Percentiles rank a stretch among this genome's conserved stretches.
Conservation (phyloP, 176 grass and related monocot species). For the bread wheat (Triticum aestivum) region DNA sequence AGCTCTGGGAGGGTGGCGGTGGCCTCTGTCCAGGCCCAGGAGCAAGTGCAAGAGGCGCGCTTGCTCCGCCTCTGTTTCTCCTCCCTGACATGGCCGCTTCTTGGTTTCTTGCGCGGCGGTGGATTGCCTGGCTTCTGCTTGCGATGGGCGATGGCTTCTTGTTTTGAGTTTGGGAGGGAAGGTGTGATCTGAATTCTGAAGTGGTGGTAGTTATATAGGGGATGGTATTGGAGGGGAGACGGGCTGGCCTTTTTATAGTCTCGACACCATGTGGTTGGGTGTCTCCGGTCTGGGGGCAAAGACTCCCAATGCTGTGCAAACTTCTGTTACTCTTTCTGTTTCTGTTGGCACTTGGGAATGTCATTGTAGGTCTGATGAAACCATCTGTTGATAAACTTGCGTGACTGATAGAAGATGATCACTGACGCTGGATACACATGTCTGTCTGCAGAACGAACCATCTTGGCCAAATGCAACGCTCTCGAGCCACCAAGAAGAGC, state of each 20-base stretch:
- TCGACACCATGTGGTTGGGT: background rate
- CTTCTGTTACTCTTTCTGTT: background rate
- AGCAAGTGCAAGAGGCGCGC: background rate
- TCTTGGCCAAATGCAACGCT: background rate
- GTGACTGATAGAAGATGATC: background rate
- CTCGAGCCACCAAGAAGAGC: background rate
- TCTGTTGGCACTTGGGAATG: background rate
- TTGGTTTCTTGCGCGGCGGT: slow-evolving; percentile 25
- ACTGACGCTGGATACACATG: background rate
- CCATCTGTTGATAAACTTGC: background rate
- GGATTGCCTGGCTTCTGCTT: background rate
- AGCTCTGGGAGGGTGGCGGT: background rate
- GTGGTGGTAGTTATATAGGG: background rate
- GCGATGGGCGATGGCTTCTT: background rate
- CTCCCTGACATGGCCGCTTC: background rate
- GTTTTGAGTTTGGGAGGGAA: slow-evolving; percentile 22
- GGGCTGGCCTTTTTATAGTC: slow-evolving; percentile 21
- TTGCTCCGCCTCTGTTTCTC: background rate
- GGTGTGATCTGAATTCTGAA: background rate
- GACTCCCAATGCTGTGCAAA: background rate
- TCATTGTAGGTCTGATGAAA: background rate
- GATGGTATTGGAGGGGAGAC: background rate
- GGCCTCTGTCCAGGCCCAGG: background rate
- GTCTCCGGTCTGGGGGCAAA: background rate
- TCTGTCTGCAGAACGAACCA: background rate